These are phyloP conservation scores for Colletotrichum neosansevieriae DNA, from an alignment of 2,329 filamentous ascomycete species.

Conservation along the genomic window DNA sequence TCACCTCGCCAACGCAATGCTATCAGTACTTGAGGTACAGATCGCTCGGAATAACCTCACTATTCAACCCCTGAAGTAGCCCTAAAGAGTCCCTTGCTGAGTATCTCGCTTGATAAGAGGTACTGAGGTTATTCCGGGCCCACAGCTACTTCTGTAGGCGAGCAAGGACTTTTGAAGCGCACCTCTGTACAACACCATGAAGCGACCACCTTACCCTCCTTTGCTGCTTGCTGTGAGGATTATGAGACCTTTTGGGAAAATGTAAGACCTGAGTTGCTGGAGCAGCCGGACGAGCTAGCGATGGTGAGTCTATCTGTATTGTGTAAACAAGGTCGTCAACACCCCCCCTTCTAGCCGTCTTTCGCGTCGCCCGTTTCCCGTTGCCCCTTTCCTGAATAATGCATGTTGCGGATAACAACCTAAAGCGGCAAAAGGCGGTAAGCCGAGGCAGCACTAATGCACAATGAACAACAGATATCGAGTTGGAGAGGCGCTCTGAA, in stretches of 20 bases:
- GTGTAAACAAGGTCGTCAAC: slow-evolving; percentile 14
- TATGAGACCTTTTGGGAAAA: too few relatives aligned
- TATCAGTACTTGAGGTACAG: too few relatives aligned
- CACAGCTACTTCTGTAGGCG: too few relatives aligned
- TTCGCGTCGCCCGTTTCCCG: background rate
- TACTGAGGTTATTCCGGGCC: too few relatives aligned
- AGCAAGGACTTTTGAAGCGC: too few relatives aligned
- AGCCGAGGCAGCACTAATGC: slow-evolving; percentile 14
- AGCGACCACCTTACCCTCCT: too few relatives aligned
- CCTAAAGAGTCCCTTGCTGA: too few relatives aligned
- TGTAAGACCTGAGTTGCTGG: slow-evolving; percentile 6
- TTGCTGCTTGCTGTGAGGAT: too few relatives aligned
- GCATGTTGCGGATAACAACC: slow-evolving; percentile 11
- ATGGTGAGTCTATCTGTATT: background rate
- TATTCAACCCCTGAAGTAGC: too few relatives aligned
- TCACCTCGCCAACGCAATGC: too few relatives aligned
- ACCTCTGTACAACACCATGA: slow-evolving; percentile 19
- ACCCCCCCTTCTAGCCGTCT: background rate
- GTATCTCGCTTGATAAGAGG: too few relatives aligned
- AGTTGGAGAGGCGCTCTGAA: slow-evolving; percentile 27
- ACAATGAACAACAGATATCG: slow-evolving; percentile 13
- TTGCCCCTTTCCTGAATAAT: slow-evolving; percentile 11
- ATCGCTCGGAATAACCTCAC: too few relatives aligned
- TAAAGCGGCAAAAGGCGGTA: slow-evolving; percentile 30
- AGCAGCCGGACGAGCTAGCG: slow-evolving; percentile 26